These are phyloP conservation scores for Herpetomonas samuelpessoai DNA, from an alignment of 208 protist species.

Conservation along the genomic window DNA sequence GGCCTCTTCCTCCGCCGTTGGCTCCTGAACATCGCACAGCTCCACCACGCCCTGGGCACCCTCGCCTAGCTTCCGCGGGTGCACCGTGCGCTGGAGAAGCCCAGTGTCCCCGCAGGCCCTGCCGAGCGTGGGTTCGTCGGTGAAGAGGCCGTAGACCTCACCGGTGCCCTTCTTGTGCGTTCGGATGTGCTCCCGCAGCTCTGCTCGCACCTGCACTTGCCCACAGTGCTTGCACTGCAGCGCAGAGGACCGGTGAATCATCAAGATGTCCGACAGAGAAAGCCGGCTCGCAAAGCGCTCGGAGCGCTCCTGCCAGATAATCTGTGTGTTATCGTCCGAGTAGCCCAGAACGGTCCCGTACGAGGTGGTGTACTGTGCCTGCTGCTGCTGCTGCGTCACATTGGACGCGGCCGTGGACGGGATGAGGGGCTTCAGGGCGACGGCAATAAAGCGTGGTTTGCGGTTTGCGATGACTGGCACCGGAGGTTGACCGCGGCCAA, in stretches of 20 bases:
- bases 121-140: conserved; percentile 38
- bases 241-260: conserved; percentile 35
- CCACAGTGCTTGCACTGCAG: conserved; percentile 70
- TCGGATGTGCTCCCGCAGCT: conserved; percentile 54
- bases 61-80: conserved; percentile 34
- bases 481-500: conserved; percentile 32
- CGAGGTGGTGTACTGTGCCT: conserved; percentile 21
- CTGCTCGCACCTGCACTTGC: conserved; percentile 38
- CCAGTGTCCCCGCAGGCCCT: conserved; percentile 68
- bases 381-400: conserved; percentile 4
- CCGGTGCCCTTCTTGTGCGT: conserved; percentile 57
- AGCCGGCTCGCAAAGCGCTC: conserved; percentile 59
- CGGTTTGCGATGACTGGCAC: conserved; percentile 36
- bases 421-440: conserved; percentile 32
- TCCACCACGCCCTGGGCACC: conserved; percentile 68
- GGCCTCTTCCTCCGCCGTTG: conserved; percentile 22
- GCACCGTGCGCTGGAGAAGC: conserved; percentile 40
- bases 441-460: conserved; percentile 35
- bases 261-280: conserved; percentile 35
- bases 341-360: conserved; percentile 76
- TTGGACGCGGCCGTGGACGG: conserved; percentile 3
- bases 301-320: conserved; percentile 76
- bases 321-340: conserved; percentile 58
- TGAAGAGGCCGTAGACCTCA: conserved; percentile 45
- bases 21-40: conserved; percentile 35